Conservation (phyloP, 2,329 filamentous ascomycete species). For the Talaromyces islandicus region DNA sequence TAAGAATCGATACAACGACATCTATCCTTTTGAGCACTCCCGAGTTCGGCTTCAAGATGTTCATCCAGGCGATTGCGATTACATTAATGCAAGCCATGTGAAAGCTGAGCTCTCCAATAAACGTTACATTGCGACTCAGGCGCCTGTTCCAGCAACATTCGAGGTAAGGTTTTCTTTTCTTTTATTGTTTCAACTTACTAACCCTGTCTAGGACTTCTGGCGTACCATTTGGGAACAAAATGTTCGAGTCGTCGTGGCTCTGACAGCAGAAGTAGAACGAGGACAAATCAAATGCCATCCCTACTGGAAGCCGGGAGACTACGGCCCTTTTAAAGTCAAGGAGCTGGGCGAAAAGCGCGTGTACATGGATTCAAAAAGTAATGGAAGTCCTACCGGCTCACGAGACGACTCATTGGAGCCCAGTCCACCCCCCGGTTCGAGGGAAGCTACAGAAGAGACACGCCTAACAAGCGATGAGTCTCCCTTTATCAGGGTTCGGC, state of each 20-base stretch:
- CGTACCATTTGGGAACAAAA: slow-evolving; percentile 96
- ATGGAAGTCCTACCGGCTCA: slow-evolving; percentile 36
- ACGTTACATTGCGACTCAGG: slow-evolving; percentile 92
- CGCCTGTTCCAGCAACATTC: slow-evolving; percentile 86
- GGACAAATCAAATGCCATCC: slow-evolving; percentile 92
- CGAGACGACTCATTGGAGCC: slow-evolving; percentile 27
- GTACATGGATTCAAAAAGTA: slow-evolving; percentile 60
- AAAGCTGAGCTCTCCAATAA: slow-evolving; percentile 77
- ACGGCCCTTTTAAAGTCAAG: slow-evolving; percentile 70
- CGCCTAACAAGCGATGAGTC: slow-evolving; percentile 45
- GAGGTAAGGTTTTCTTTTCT: slow-evolving; percentile 53
- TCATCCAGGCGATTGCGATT: slow-evolving; percentile 69
- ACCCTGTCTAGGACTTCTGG: slow-evolving; percentile 75
- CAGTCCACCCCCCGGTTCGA: slow-evolving; percentile 23
- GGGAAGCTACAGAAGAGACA: slow-evolving; percentile 21
- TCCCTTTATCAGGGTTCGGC: slow-evolving; percentile 76
- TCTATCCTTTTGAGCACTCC: slow-evolving; percentile 91
- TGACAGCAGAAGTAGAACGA: slow-evolving; percentile 89
- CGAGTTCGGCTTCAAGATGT: slow-evolving; percentile 72
- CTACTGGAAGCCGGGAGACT: slow-evolving; percentile 79
- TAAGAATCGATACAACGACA: slow-evolving; percentile 98
- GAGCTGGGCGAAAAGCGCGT: slow-evolving; percentile 76
- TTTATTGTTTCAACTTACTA: neutral
- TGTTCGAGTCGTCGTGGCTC: slow-evolving; percentile 88
- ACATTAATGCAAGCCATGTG: slow-evolving; percentile 89